Base-by-base conservation (phyloP, 768 basidiomycete genomes). In the Lentinula lateritia region DNA sequence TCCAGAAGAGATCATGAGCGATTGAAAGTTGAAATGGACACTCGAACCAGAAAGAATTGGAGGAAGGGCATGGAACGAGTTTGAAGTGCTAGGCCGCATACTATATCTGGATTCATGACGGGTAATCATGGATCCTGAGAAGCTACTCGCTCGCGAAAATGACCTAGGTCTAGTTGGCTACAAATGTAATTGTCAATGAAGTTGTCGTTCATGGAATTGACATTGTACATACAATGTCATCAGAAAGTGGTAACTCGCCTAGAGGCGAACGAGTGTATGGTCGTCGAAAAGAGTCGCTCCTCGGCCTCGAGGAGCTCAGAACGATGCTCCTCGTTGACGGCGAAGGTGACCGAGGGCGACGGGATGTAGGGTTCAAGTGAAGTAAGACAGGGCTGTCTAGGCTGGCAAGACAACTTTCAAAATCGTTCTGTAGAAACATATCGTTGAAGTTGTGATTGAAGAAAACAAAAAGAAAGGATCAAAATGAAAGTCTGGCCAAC, bases 1-100 rank as follows among this genome's bases (percentile, higher is more conserved):
- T 35, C 32, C 34, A 32, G 42, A 8, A 42, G 42, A 61, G 28
- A 61, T 18, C 48, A 54, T 63, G 50, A 61, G 63, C 13, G 64
- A 65, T 63, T 61, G 68, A 63, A 62, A 65, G 62, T 66, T 59
- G 62, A 50, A 64, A 62, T 64, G 65, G 46, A 56, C 54, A 16
- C 50, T 59, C 16, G 62, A 54, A 32, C 58, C 58, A 59, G 58
- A 48, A 18, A 46, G 45, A 12, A 50, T 59, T 23, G 58, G 58
- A 36, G 58, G 48, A 34, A 59, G 58, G 15, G 58, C 58, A 36
- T 59, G 58, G 32, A 59, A 59, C 9, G 43, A 50, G 46, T 45
- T 50, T 12, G 53, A 41, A 42, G 42, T 28, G 20, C 38, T 56
- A 28, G 55, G 39, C 9, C 55, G 55, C 23, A 56, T 41, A 42